Percentiles rank a stretch among this genome's conserved stretches.
Evolutionary conservation across 2,329 filamentous ascomycete genomes (phyloP).

Genomic region (Penicillium sp.): DNA sequence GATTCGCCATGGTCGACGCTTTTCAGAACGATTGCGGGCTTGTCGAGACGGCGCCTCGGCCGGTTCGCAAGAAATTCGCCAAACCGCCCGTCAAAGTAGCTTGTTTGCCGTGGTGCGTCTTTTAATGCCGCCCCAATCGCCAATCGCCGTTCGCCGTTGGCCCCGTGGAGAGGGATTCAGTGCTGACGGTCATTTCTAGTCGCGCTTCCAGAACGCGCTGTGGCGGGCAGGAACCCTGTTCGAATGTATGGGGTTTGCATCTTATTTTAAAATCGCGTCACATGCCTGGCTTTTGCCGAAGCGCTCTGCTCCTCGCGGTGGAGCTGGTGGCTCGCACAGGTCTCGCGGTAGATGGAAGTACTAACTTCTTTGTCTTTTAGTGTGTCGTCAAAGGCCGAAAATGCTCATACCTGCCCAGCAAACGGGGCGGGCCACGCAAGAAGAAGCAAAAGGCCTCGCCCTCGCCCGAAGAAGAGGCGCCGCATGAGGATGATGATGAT

Average conservation of each 20-base stretch:
- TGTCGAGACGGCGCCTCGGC: constrained; percentile 32
- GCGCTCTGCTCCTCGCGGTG: background rate
- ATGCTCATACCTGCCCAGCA: constrained; percentile 50
- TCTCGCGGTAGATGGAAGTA: constrained; percentile 4
- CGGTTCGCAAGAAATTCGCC: constrained; percentile 48
- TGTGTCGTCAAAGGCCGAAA: constrained; percentile 46
- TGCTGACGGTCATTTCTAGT: constrained; percentile 29
- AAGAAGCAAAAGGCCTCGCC: constrained; percentile 39
- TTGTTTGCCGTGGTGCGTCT: constrained; percentile 48
- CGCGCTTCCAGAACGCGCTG: constrained; percentile 50
- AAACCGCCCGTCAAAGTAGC: constrained; percentile 52
- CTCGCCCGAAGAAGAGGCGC: constrained; percentile 27
- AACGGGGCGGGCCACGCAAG: constrained; percentile 49
- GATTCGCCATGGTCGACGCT: constrained; percentile 30
- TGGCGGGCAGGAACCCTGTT: constrained; percentile 49
- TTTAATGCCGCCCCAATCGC: background rate
- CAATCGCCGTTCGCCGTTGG: background rate
- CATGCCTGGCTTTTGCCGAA: background rate
- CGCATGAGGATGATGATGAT: constrained; percentile 28
- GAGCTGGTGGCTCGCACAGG: background rate
- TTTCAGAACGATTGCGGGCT: constrained; percentile 29
- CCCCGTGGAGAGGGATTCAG: background rate
- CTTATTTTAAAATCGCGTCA: background rate
- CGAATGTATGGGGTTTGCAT: constrained; percentile 42
- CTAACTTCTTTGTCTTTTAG: constrained; percentile 30